Conservation (phyloP, 345 rosid species). For the Xanthoceras sorbifolium region DNA sequence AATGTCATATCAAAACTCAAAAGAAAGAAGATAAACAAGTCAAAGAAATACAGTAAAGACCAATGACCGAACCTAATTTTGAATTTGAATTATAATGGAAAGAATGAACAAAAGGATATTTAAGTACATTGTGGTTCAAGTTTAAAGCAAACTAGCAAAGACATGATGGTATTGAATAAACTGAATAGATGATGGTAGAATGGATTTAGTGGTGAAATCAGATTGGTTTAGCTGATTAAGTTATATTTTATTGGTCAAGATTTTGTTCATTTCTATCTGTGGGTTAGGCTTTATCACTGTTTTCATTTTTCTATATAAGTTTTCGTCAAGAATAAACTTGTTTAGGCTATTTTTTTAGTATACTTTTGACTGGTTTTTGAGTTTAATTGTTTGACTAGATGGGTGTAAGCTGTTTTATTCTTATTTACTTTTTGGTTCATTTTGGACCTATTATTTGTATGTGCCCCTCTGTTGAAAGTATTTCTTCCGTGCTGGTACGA, state of each 20-base stretch:
- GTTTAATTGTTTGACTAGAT: not conserved
- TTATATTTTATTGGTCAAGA: no score
- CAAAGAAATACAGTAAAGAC: not conserved
- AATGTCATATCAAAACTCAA: not conserved
- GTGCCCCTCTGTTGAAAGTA: not conserved
- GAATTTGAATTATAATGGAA: not conserved
- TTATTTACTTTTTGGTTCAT: constrained; percentile 1
- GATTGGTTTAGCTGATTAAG: not conserved
- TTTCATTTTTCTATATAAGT: not conserved
- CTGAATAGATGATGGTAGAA: not conserved
- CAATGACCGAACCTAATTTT: not conserved
- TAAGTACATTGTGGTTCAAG: not conserved
- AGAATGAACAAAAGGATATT: not conserved
- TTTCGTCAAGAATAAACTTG: not conserved
- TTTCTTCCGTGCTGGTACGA: constrained; percentile 3
- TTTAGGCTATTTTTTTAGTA: not conserved
- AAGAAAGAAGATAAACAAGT: not conserved
- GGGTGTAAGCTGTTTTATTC: not conserved
- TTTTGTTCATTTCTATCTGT: not conserved
- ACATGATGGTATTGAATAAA: not conserved
- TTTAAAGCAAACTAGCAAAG: not conserved
- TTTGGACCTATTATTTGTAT: not conserved
- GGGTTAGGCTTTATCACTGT: not conserved
- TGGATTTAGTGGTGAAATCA: not conserved
- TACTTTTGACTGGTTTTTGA: not conserved